Evolutionary conservation across 2,329 filamentous ascomycete genomes (phyloP), one percentile per base, ranked within the genome.

Genomic region (Alternaria arborescens): DNA sequence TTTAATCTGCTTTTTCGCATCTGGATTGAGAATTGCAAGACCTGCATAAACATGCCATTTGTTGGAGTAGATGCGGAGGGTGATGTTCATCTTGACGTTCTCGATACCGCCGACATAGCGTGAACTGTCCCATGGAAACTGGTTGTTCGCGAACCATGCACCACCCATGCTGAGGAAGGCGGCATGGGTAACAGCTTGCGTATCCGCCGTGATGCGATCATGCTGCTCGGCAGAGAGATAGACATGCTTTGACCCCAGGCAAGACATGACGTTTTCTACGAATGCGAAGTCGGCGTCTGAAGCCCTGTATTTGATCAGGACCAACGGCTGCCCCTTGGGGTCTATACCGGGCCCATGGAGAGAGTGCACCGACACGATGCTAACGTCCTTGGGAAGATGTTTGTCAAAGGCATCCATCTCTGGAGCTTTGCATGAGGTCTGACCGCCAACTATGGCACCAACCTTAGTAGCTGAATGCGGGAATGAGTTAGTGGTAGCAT

Each of bases 21-120:
- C 91, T 0, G 95, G 95, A 78, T 99, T 99, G 60, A 99, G 86
- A 74, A 99, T 99, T 11, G 96, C 95, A 8, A 99, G 89, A 0
- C 95, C 95, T 20, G 95, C 95, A 79, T 99, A 99, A 59, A 99
- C 95, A 82, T 99, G 96, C 96, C 96, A 99, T 80, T 98, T 99
- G 80, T 97, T 97, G 61, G 91, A 90, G 82, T 98, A 99, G 81
- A 99, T 98, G 71, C 95, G 93, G 68, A 99, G 84, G 69, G 93
- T 98, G 69, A 98, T 89, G 82, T 99, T 99, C 83, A 98, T 97
- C 82, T 99, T 99, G 72, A 98, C 94, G 78, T 99, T 99, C 80
- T 99, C 95, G 73, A 99, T 97, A 53, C 95, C 96, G 60, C 95
- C 95, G 4, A 97, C 88, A 79, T 98, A 99, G 65, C 95, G 93